These are phyloP conservation scores for Tetrahymena elliotti DNA, from an alignment of 73 alveolate genomes.

Conservation along the genomic window DNA sequence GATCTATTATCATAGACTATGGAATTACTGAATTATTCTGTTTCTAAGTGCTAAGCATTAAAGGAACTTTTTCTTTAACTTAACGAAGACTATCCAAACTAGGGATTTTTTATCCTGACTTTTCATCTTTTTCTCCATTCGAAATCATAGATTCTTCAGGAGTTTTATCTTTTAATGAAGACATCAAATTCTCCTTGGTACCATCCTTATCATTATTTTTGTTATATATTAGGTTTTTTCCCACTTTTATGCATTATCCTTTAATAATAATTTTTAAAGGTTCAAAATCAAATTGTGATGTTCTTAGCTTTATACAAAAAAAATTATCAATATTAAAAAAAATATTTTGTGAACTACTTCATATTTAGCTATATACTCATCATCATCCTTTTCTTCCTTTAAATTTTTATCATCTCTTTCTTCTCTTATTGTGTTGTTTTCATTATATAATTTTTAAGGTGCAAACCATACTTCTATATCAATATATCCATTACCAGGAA, in stretches of 20 bases:
- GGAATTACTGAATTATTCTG: neutral
- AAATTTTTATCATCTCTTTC: conserved; percentile 48
- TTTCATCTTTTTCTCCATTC: neutral
- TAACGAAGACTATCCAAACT: neutral
- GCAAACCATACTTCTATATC: conserved; percentile 56
- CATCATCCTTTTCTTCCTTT: conserved; percentile 78
- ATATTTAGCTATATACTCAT: neutral
- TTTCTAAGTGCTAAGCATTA: neutral
- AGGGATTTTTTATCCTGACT: neutral
- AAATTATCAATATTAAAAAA: neutral
- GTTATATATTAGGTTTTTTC: neutral
- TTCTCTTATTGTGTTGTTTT: neutral
- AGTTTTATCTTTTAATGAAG: neutral
- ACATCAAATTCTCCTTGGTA: neutral
- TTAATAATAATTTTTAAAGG: conserved; percentile 15
- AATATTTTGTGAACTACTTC: neutral
- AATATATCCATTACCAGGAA: conserved; percentile 59
- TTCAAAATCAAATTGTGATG: conserved; percentile 35
- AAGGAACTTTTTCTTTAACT: neutral
- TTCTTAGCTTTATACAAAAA: conserved; percentile 4
- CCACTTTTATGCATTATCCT: conserved; percentile 17
- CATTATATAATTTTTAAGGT: conserved; percentile 37
- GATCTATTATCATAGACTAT: neutral
- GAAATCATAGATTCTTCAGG: neutral
- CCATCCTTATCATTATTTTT: neutral